Evolutionary conservation across 176 grass and related monocot genomes (phyloP), one percentile per base, ranked within the genome.

Genomic region (Musa itinerans): DNA sequence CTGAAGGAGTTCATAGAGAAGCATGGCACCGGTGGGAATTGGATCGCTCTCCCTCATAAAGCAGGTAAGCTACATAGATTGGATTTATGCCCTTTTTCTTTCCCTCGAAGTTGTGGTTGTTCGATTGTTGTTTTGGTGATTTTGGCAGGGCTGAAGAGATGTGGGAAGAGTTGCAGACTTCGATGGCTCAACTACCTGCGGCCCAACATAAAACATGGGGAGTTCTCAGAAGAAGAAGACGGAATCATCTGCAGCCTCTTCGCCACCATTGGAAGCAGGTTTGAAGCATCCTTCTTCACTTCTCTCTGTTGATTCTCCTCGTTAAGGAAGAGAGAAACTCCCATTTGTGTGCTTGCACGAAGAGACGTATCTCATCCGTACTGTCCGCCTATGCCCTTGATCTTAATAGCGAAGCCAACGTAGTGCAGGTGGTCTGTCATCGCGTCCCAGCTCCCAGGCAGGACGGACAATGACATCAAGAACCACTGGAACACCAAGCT

Each of bases 401-500:
- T 43, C 34, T 43, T 43, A 43, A 43, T 43, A 4, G 34, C 34
- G 34, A 43, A 43, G 34, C 34, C 34, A 43, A 43, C 34, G 34
- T 43, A 43, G 34, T 77, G 63, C 83, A 96, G 93, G 83, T 97
- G 93, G 93, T 97, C 93, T 5, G 87, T 97, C 76, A 97, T 97
- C 65, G 93, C 93, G 27, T 86, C 90, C 11, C 90, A 93, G 74
- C 88, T 97, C 3, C 93, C 82, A 0, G 94, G 94, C 1, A 81
- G 94, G 81, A 97, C 94, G 0, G 94, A 97, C 75, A 97, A 97
- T 7, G 94, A 97, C 70, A 92, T 97, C 84, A 96, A 96, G 78
- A 96, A 96, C 82, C 88, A 96, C 83, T 96, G 93, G 93, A 96
- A 96, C 85, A 96, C 93, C 74, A 96, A 90, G 81, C 87, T 96